A percentile compares a stretch with the other conserved stretches of the same genome.
Conservation (phyloP, 2,329 filamentous ascomycete species). For the Phyllachora maydis region DNA sequence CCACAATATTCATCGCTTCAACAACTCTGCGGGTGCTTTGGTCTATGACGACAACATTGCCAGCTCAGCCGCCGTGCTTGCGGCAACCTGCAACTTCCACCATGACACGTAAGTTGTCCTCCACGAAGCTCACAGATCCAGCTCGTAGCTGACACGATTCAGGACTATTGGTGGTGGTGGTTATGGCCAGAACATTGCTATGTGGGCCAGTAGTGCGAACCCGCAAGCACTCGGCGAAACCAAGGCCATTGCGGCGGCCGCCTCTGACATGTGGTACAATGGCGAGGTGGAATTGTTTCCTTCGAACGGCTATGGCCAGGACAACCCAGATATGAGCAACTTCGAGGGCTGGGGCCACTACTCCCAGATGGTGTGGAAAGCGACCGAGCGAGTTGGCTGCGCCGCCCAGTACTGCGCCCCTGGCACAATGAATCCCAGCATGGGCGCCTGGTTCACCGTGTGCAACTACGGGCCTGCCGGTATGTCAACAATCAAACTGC, state of each 20-base stretch:
- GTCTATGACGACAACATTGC: slow-evolving; percentile 46
- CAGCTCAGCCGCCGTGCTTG: slow-evolving; percentile 39
- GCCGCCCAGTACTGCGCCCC: slow-evolving; percentile 29
- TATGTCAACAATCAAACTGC: slow-evolving; percentile 19
- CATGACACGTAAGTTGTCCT: slow-evolving; percentile 54
- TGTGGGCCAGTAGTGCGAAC: slow-evolving; percentile 24
- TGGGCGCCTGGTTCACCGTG: slow-evolving; percentile 55
- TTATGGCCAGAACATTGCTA: slow-evolving; percentile 88
- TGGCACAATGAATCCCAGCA: slow-evolving; percentile 20
- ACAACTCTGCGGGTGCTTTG: slow-evolving; percentile 51
- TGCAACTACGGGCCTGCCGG: slow-evolving; percentile 71
- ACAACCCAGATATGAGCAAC: slow-evolving; percentile 35
- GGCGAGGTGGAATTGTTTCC: slow-evolving; percentile 43
- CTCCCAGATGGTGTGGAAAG: slow-evolving; percentile 53
- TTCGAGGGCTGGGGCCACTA: slow-evolving; percentile 58
- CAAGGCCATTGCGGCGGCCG: slow-evolving; percentile 41
- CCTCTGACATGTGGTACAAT: slow-evolving; percentile 81
- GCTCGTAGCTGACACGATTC: slow-evolving; percentile 1
- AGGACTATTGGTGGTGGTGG: slow-evolving; percentile 35
- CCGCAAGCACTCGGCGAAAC: slow-evolving; percentile 23
- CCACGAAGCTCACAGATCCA: not conserved
- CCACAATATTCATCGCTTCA: slow-evolving; percentile 74
- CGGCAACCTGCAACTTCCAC: slow-evolving; percentile 45
- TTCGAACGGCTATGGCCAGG: slow-evolving; percentile 32
- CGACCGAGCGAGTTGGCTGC: slow-evolving; percentile 41